A percentile compares a stretch with the other conserved stretches of the same genome.
Evolutionary conservation across 495 filamentous ascomycete species (phyloP).

Genomic region (Hypomontagnella monticulosa): DNA sequence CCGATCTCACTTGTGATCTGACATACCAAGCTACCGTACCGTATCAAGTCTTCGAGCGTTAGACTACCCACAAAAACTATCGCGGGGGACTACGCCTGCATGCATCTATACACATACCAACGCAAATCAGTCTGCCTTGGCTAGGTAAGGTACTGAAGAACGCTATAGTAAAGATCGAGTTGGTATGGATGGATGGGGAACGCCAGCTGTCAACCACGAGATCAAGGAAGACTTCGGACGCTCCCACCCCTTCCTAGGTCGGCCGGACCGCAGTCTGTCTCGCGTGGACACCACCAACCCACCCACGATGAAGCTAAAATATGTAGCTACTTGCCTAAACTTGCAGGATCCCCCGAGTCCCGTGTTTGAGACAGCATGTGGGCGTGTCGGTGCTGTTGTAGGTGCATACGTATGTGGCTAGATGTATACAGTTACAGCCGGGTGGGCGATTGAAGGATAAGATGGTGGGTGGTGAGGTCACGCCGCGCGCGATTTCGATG

Average conservation of each 20-base stretch:
- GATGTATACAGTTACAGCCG: not conserved
- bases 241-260: slow-evolving; percentile 28
- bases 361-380: slow-evolving; percentile 42
- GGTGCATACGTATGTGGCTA: slow-evolving; percentile 12
- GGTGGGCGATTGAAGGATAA: not conserved
- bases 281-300: slow-evolving; percentile 37
- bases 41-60: no score
- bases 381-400: slow-evolving; percentile 22
- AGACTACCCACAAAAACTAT: no score
- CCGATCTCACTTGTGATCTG: slow-evolving; percentile 42
- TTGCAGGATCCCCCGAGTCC: slow-evolving; percentile 35
- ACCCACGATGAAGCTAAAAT: slow-evolving; percentile 16
- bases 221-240: slow-evolving; percentile 23
- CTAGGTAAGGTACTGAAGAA: slow-evolving; percentile 22
- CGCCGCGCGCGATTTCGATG: slow-evolving; percentile 9
- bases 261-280: slow-evolving; percentile 36
- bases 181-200: slow-evolving; percentile 15
- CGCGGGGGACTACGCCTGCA: not conserved
- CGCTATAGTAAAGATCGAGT: not conserved
- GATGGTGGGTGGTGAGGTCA: slow-evolving; percentile 23
- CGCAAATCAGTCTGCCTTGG: slow-evolving; percentile 29
- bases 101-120: slow-evolving; percentile 6
- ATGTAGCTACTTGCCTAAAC: slow-evolving; percentile 3
- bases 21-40: slow-evolving; percentile 10
- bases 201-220: slow-evolving; percentile 43